Percentiles rank a stretch among this genome's conserved stretches.
phyloP scores from a whole-genome alignment of 2,329 filamentous ascomycete species.

The Epicoccum nigrum region DNA sequence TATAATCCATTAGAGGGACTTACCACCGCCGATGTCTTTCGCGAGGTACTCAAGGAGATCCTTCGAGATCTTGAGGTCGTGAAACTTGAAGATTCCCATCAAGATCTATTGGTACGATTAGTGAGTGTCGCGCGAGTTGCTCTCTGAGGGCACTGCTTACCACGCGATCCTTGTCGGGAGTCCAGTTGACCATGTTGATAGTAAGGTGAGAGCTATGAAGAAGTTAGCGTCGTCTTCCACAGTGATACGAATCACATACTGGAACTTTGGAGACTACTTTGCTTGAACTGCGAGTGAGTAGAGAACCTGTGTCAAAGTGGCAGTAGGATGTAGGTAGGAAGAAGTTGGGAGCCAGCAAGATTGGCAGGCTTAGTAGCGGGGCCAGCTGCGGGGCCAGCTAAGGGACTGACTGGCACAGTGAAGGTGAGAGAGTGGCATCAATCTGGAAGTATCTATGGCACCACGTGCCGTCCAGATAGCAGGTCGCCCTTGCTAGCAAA shows the following conservation, averaged over 20 bases:
- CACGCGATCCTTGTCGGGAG: neutral
- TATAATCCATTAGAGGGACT: too few species aligned
- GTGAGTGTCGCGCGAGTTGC: neutral
- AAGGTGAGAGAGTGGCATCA: conserved; percentile 12
- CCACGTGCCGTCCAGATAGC: neutral
- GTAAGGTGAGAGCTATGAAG: neutral
- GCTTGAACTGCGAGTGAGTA: neutral
- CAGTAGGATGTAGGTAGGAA: neutral
- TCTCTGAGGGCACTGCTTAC: neutral
- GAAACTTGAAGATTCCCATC: conserved; percentile 9
- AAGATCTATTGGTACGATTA: conserved; percentile 3
- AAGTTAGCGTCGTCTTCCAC: neutral
- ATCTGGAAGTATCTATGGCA: neutral
- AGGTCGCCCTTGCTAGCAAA: neutral
- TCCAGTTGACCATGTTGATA: conserved; percentile 10
- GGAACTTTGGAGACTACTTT: too few species aligned
- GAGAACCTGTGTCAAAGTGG: too few species aligned
- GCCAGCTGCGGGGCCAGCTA: neutral
- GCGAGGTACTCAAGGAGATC: neutral
- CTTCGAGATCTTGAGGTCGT: conserved; percentile 4
- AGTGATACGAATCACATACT: neutral
- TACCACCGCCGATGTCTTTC: conserved; percentile 1
- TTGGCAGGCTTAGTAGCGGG: neutral
- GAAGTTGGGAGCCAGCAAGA: neutral
- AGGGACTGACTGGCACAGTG: conserved; percentile 1